Evolutionary conservation across 2,329 filamentous ascomycete species (phyloP), one percentile per base, ranked within the genome.

Genomic region (Fusarium sublunatum): DNA sequence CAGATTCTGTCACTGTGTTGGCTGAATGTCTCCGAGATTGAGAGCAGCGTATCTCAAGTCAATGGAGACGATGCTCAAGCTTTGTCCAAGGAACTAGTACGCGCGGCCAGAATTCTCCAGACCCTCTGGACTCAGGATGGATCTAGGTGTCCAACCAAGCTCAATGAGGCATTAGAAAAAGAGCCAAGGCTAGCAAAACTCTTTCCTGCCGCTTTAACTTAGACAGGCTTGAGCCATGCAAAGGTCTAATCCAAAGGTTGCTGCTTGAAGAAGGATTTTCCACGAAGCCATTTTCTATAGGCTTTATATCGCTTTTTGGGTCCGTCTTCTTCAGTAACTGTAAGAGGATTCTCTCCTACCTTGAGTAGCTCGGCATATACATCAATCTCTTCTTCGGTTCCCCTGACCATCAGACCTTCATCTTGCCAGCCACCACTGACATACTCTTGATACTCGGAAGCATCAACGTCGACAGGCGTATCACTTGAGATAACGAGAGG

Each of bases 261-360:
- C 82, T 97, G 93, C 78, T 98, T 98, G 76, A 98, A 98, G 71
- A 98, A 84, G 70, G 92, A 97, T 81, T 97, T 98, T 15, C 94
- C 94, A 61, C 88, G 86, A 72, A 99, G 81, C 94, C 95, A 99
- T 78, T 97, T 96, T 71, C 89, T 82, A 77, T 99, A 99, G 9
- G 93, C 91, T 78, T 97, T 98, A 77, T 99, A 99, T 68, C 95
- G 83, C 83, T 98, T 97, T 84, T 96, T 98, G 36, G 85, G 84
- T 41, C 88, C 84, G 75, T 98, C 95, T 71, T 96, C 93, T 40
- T 93, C 89, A 2, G 88, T 89, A 12, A 98, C 94, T 3, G 92
- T 96, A 48, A 99, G 79, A 15, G 92, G 92, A 70, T 97, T 92
- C 59, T 95, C 91, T 5, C 86, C 87, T 11, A 95, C 86, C 39